These are phyloP conservation scores for Neurospora discreta DNA, from an alignment of 495 filamentous ascomycete species.

Conservation along the genomic window DNA sequence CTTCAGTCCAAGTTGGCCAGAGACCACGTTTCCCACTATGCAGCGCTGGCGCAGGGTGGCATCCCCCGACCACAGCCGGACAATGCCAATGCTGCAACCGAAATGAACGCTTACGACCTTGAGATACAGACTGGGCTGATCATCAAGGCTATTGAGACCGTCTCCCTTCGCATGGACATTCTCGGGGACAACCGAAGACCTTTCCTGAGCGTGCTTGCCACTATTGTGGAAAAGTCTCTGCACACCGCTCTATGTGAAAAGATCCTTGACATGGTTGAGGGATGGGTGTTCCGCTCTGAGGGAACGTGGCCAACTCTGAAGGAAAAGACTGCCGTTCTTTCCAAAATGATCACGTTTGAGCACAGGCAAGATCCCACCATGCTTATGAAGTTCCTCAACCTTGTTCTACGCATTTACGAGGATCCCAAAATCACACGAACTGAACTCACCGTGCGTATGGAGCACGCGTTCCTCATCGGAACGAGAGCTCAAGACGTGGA, in stretches of 20 bases:
- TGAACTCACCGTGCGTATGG: conserved; percentile 89
- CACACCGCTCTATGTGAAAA: conserved; percentile 78
- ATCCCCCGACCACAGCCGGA: conserved; percentile 28
- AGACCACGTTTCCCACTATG: conserved; percentile 77
- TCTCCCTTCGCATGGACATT: conserved; percentile 80
- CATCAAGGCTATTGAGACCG: conserved; percentile 85
- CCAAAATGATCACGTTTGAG: conserved; percentile 97
- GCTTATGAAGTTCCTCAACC: conserved; percentile 81
- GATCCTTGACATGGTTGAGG: conserved; percentile 87
- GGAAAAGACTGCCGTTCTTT: conserved; percentile 92
- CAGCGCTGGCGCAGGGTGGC: conserved; percentile 35
- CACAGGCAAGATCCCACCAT: conserved; percentile 68
- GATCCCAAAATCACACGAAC: conserved; percentile 89
- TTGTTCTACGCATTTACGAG: conserved; percentile 96
- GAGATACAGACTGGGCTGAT: conserved; percentile 81
- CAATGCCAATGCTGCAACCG: conserved; percentile 36
- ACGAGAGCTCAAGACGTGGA: conserved; percentile 89
- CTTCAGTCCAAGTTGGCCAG: conserved; percentile 86
- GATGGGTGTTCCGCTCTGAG: conserved; percentile 87
- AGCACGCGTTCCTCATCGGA: conserved; percentile 95
- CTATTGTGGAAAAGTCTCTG: conserved; percentile 85
- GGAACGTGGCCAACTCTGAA: conserved; percentile 94
- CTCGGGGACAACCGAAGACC: conserved; percentile 87
- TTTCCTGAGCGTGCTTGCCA: conserved; percentile 88
- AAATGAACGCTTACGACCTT: conserved; percentile 62